phyloP scores from a whole-genome alignment of 2,329 filamentous ascomycete genomes.

The Parastagonospora avenae region DNA sequence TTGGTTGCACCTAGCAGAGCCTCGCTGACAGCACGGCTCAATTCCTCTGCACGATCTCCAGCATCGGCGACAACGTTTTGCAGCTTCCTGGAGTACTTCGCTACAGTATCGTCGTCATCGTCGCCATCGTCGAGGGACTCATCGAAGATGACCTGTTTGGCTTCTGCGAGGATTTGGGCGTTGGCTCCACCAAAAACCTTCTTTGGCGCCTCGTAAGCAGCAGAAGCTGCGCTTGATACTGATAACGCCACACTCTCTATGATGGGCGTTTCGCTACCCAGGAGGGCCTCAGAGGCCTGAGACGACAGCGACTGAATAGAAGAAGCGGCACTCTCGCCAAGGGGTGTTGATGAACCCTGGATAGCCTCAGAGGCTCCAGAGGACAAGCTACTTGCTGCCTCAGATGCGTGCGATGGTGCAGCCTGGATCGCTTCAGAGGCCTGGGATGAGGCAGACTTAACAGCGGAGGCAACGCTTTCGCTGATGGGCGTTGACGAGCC shows the following conservation, averaged over 20 bases:
- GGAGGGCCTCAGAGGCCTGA: slow-evolving; percentile 29
- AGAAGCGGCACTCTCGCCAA: slow-evolving; percentile 42
- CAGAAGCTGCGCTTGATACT: slow-evolving; percentile 31
- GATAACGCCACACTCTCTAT: slow-evolving; percentile 39
- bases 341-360: slow-evolving; percentile 36
- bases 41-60: slow-evolving; percentile 58
- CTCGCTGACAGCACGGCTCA: slow-evolving; percentile 62
- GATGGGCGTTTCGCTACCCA: slow-evolving; percentile 27
- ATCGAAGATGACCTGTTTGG: slow-evolving; percentile 54
- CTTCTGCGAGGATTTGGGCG: slow-evolving; percentile 56
- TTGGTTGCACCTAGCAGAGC: slow-evolving; percentile 55
- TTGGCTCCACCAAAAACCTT: slow-evolving; percentile 62
- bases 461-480: slow-evolving; percentile 45
- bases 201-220: slow-evolving; percentile 43
- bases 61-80: slow-evolving; percentile 59
- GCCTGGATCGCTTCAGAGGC: slow-evolving; percentile 25
- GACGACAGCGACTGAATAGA: slow-evolving; percentile 43
- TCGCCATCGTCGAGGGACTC: slow-evolving; percentile 57
- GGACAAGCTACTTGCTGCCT: slow-evolving; percentile 33
- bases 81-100: slow-evolving; percentile 56
- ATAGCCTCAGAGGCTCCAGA: slow-evolving; percentile 43
- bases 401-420: not conserved
- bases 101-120: slow-evolving; percentile 50
- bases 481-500: slow-evolving; percentile 37
- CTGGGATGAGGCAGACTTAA: slow-evolving; percentile 41